These are phyloP conservation scores for Hymenoscyphus fructigenus DNA, from an alignment of 2,329 filamentous ascomycete genomes.

Conservation along the genomic window DNA sequence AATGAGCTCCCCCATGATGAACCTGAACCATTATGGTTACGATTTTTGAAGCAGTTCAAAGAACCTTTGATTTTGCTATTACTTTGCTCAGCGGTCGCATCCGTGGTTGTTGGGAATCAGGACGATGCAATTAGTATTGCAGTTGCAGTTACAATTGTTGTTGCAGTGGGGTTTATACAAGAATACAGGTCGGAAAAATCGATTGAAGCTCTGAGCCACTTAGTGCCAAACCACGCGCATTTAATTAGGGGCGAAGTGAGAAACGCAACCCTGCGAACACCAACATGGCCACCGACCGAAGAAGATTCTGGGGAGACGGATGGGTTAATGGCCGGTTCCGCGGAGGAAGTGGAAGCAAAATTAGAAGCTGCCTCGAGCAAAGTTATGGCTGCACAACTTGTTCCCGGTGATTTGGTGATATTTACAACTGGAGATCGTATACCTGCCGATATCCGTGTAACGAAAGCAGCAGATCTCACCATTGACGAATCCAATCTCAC, in stretches of 20 bases:
- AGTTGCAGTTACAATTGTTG: conserved; percentile 93
- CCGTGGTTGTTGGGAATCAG: conserved; percentile 85
- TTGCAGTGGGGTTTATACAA: conserved; percentile 93
- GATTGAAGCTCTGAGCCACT: conserved; percentile 86
- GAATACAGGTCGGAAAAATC: conserved; percentile 98
- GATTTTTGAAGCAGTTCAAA: conserved; percentile 95
- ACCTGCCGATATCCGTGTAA: conserved; percentile 93
- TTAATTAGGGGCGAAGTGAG: conserved; percentile 63
- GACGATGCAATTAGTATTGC: conserved; percentile 96
- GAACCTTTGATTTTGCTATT: conserved; percentile 93
- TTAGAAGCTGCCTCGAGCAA: conserved; percentile 71
- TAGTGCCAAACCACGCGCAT: conserved; percentile 94
- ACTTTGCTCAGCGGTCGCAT: conserved; percentile 82
- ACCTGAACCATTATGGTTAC: conserved; percentile 90
- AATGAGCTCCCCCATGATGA: conserved; percentile 95
- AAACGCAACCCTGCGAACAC: conserved; percentile 26
- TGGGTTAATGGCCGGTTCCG: conserved; percentile 28
- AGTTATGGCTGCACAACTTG: conserved; percentile 81
- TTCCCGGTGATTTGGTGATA: conserved; percentile 87
- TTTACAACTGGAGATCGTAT: conserved; percentile 97
- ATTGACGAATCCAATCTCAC: conserved; percentile 98
- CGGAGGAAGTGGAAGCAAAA: conserved; percentile 57
- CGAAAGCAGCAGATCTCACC: conserved; percentile 81
- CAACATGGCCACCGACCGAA: conserved; percentile 49
- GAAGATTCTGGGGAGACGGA: conserved; percentile 27